Base-by-base conservation (phyloP, 148 eudicot genomes). In the Silene latifolia region DNA sequence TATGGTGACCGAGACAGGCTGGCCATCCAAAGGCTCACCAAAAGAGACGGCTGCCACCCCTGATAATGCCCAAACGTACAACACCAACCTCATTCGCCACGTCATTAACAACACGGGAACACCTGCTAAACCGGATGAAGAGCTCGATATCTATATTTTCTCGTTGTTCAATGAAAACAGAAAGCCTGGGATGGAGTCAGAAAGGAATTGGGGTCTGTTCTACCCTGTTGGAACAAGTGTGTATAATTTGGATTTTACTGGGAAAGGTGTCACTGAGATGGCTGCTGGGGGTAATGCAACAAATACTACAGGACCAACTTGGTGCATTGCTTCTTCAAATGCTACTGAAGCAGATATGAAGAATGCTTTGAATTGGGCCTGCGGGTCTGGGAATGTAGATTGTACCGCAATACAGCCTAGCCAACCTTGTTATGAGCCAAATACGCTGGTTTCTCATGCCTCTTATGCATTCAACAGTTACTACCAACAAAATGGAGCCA, bases 171-270 rank as follows among this genome's bases (percentile, higher is more conserved):
- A 95, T 35, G 98, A 95, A 81, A 92, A 95, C 72, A 81, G 98
- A 66, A 95, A 92, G 78, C 89, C 98, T 0, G 98, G 98, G 20
- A 46, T 86, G 81, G 97, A 83, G 54, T 95, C 98, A 3, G 98
- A 95, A 86, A 92, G 98, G 85, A 95, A 95, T 51, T 95, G 97
- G 97, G 98, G 98, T 4, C 71, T 95, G 61, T 95, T 89, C 82
- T 95, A 92, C 76, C 97, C 98, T 0, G 98, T 85, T 79, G 93
- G 87, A 71, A 95, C 98, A 2, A 95, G 96, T 48, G 89, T 95
- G 0, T 95, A 95, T 78, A 92, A 81, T 76, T 80, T 95, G 62
- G 98, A 95, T 81, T 95, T 92, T 65, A 74, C 82, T 0, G 98
- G 98, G 21, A 86, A 78, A 66, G 88, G 90, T 73, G 82, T 84